Conservation (phyloP, 768 basidiomycete genomes). For the Naematelia encephala region DNA sequence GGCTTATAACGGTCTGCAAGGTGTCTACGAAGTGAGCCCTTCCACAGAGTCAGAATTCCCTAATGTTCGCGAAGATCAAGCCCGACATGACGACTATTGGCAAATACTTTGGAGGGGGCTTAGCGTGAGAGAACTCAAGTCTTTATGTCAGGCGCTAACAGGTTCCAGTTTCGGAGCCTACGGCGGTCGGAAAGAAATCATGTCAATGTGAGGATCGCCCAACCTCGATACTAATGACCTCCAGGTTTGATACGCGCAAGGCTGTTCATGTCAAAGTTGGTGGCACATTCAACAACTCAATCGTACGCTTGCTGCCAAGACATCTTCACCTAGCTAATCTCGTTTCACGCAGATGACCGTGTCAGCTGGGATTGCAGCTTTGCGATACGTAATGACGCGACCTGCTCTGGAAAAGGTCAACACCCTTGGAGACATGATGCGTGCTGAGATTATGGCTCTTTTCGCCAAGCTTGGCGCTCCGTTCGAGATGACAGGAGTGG, state of each 20-base stretch:
- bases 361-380: conserved; percentile 16
- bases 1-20: no score
- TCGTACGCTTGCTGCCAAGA: conserved; percentile 6
- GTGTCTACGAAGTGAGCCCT: no score
- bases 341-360: conserved; percentile 19
- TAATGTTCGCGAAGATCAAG: no score
- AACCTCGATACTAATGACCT: background rate
- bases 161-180: no score
- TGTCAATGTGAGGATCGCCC: no score
- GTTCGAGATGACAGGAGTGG: conserved; percentile 12
- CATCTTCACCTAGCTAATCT: background rate
- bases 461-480: background rate
- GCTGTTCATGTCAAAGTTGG: conserved; percentile 17
- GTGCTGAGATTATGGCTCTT: conserved; percentile 9
- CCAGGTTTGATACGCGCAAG: conserved; percentile 19
- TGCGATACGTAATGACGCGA: conserved; percentile 13
- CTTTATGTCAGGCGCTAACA: no score
- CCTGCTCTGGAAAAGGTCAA: conserved; percentile 12
- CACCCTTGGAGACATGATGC: conserved; percentile 15
- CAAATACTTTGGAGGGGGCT: no score
- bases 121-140: no score
- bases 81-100: no score
- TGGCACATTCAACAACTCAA: conserved; percentile 27
- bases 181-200: no score
- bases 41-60: no score